These are phyloP conservation scores for Calamus simplicifolius DNA, from an alignment of 176 grass and related monocot species.

Conservation along the genomic window DNA sequence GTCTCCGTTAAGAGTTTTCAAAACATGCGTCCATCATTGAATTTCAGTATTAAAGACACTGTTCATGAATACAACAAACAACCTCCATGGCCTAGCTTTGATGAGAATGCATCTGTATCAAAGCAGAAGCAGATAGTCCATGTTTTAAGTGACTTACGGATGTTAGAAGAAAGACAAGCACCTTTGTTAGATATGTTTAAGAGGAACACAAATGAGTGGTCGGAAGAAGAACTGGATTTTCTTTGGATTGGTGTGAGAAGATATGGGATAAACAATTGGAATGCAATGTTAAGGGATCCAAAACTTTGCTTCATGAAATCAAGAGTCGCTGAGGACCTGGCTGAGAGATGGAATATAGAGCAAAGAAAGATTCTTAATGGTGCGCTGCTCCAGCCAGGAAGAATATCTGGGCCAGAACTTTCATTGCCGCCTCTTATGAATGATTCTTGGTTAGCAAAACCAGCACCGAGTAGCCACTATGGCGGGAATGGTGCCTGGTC, in stretches of 20 bases:
- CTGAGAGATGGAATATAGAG: slow-evolving; percentile 71
- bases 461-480: neutral
- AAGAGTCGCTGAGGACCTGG: slow-evolving; percentile 65
- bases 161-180: slow-evolving; percentile 4
- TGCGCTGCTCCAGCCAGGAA: slow-evolving; percentile 25
- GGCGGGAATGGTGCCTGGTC: slow-evolving; percentile 28
- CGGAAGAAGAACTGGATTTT: slow-evolving; percentile 8
- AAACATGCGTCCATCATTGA: neutral
- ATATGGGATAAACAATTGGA: slow-evolving; percentile 82
- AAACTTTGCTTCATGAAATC: slow-evolving; percentile 50
- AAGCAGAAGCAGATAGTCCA: slow-evolving; percentile 10
- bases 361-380: slow-evolving; percentile 64
- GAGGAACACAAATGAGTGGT: neutral
- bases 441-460: slow-evolving; percentile 9
- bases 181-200: neutral
- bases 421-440: slow-evolving; percentile 2
- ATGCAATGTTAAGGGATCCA: slow-evolving; percentile 62
- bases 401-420: slow-evolving; percentile 15
- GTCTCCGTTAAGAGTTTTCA: neutral
- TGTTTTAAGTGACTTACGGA: neutral
- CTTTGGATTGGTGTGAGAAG: slow-evolving; percentile 91
- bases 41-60: neutral
- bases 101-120: neutral
- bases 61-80: neutral
- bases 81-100: neutral